phyloP scores from a whole-genome alignment of 169 alveolate genomes.

The Theileria equi region DNA sequence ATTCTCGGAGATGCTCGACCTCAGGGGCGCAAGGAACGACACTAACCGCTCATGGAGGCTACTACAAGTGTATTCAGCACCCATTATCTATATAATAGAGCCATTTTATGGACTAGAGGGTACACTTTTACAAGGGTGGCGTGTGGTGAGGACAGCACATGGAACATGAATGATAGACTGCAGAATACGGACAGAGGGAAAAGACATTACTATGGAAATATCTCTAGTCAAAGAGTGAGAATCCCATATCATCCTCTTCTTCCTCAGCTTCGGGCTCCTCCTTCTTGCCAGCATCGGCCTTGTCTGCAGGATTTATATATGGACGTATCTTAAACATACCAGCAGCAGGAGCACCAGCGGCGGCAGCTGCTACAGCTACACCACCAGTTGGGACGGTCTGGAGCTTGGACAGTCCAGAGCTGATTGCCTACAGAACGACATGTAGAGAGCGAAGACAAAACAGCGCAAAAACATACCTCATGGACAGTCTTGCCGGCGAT shows the following conservation, averaged over 20 bases:
- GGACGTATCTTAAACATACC: slow-evolving; percentile 4
- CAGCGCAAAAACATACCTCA: slow-evolving; percentile 53
- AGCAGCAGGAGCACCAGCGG: slow-evolving; percentile 61
- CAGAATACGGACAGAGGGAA: not conserved
- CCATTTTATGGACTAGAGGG: no score
- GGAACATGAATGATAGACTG: not conserved
- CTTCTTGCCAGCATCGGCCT: slow-evolving; percentile 64
- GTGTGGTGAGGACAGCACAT: no score
- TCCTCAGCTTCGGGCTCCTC: slow-evolving; percentile 73
- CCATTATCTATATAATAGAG: no score
- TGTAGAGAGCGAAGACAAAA: not conserved
- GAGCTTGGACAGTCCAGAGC: slow-evolving; percentile 67
- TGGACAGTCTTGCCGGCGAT: slow-evolving; percentile 68
- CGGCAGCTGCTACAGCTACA: slow-evolving; percentile 64
- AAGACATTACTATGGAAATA: not conserved
- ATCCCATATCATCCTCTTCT: slow-evolving; percentile 81
- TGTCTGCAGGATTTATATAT: slow-evolving; percentile 7
- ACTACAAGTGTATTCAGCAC: not conserved
- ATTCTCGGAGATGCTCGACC: not conserved
- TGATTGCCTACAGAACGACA: slow-evolving; percentile 43
- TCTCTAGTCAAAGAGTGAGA: slow-evolving; percentile 74
- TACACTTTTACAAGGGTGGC: no score
- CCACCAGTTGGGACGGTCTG: slow-evolving; percentile 73
- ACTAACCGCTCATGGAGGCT: not conserved
- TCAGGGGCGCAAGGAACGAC: not conserved